These are phyloP conservation scores for Ceratobasidium sp. DNA, from an alignment of 1,284 basidiomycete genomes.

Conservation along the genomic window DNA sequence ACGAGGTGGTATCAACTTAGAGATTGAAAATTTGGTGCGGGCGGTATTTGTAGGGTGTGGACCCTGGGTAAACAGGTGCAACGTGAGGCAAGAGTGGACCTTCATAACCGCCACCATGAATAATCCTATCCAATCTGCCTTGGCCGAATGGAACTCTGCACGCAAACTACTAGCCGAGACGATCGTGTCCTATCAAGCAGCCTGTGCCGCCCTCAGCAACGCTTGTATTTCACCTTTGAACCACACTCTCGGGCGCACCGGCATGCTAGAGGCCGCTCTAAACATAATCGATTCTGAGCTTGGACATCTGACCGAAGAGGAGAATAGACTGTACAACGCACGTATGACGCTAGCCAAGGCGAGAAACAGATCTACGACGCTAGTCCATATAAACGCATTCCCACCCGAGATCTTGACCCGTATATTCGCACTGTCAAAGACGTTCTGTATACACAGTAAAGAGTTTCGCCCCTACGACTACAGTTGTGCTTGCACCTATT, in stretches of 20 bases:
- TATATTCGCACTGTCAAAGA: neutral
- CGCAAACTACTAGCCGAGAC: neutral
- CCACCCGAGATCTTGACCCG: neutral
- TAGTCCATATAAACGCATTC: neutral
- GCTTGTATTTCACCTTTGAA: neutral
- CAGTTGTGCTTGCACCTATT: neutral
- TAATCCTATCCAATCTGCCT: neutral
- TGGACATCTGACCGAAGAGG: neutral
- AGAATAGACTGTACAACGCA: neutral
- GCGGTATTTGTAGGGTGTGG: constrained; percentile 7
- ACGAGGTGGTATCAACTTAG: constrained; percentile 46
- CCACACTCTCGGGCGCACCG: neutral
- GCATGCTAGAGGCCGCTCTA: neutral
- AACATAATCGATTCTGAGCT: neutral
- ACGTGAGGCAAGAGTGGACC: too few relatives aligned
- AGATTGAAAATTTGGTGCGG: constrained; percentile 2
- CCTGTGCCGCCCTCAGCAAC: neutral
- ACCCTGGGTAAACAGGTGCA: constrained; percentile 33
- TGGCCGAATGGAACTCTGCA: neutral
- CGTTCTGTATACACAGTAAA: neutral
- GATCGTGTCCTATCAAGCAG: neutral
- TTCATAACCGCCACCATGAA: neutral
- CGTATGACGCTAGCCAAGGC: neutral
- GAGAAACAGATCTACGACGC: neutral
- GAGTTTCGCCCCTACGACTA: neutral